Conservation (phyloP, 108 stramenopile genomes). For the Pseudonitzschia delicatissima region DNA sequence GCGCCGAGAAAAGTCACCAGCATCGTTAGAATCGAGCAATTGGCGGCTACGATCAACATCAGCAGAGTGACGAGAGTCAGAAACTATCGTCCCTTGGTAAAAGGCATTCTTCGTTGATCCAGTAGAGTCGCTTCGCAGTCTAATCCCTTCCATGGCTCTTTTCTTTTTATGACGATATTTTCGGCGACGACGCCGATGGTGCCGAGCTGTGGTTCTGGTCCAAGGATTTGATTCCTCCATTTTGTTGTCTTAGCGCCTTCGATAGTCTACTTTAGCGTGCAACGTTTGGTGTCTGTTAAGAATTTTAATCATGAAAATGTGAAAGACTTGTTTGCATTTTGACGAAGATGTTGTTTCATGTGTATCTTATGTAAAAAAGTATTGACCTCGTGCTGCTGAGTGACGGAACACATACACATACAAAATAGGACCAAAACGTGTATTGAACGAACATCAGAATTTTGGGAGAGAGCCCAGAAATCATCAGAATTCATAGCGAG, state of each 20-base stretch:
- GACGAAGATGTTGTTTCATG: background rate
- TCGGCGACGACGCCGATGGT: background rate
- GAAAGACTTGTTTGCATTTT: too few relatives aligned
- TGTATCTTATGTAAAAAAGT: background rate
- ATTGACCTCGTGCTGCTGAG: background rate
- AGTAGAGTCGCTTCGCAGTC: conserved; percentile 21
- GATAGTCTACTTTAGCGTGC: background rate
- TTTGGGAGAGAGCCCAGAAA: too few relatives aligned
- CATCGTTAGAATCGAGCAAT: background rate
- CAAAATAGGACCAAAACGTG: too few relatives aligned
- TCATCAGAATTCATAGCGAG: too few relatives aligned
- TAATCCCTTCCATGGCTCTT: conserved; percentile 20
- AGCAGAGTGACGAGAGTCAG: background rate
- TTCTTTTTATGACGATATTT: background rate
- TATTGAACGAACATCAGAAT: too few relatives aligned
- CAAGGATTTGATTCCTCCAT: conserved; percentile 1
- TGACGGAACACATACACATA: too few relatives aligned
- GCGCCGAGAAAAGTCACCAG: background rate
- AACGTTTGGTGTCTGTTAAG: background rate
- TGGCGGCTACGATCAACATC: background rate
- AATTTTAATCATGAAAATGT: too few relatives aligned
- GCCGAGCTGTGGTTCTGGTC: background rate
- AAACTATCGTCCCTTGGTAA: conserved; percentile 23
- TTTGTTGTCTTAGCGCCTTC: background rate
- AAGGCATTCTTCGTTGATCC: conserved; percentile 22